These are phyloP conservation scores for Wallemia ichthyophaga DNA, from an alignment of 1,284 basidiomycete genomes.

Conservation along the genomic window DNA sequence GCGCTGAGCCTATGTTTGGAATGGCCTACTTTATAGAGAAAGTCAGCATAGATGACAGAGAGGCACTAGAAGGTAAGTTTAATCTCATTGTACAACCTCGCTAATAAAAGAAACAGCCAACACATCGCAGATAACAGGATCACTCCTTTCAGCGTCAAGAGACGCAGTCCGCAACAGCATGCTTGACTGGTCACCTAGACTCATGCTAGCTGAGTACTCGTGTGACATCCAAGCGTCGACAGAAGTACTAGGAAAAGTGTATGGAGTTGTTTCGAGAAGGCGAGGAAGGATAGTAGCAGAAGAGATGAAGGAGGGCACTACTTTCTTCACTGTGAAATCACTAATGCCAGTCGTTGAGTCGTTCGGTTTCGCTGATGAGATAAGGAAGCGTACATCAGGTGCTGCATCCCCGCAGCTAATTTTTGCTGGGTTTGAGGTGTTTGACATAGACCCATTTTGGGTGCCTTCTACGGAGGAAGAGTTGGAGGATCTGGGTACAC, in stretches of 20 bases:
- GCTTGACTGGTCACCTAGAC: constrained; percentile 85
- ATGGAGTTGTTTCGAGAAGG: constrained; percentile 70
- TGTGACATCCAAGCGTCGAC: constrained; percentile 97
- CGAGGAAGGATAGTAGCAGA: constrained; percentile 76
- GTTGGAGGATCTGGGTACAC: constrained; percentile 84
- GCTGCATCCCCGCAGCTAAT: constrained; percentile 89
- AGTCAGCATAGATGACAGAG: constrained; percentile 23
- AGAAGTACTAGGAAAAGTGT: constrained; percentile 83
- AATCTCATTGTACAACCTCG: constrained; percentile 13
- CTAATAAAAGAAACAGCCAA: constrained; percentile 17
- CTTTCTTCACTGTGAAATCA: constrained; percentile 73
- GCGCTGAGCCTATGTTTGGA: constrained; percentile 79
- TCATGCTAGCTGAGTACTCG: constrained; percentile 94
- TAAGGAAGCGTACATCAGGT: constrained; percentile 80
- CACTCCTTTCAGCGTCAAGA: constrained; percentile 57
- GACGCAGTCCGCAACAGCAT: constrained; percentile 68
- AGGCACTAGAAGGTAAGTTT: constrained; percentile 28
- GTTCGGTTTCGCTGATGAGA: constrained; percentile 94
- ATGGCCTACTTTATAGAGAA: constrained; percentile 71
- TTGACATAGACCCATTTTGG: constrained; percentile 93
- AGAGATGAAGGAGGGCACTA: constrained; percentile 95
- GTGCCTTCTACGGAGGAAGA: constrained; percentile 95
- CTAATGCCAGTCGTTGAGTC: constrained; percentile 85
- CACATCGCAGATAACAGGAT: constrained; percentile 47
- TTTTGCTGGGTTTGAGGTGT: constrained; percentile 60